phyloP scores from a whole-genome alignment of 202 grass and related monocot genomes.

The Cymbopogon flexuosus region DNA sequence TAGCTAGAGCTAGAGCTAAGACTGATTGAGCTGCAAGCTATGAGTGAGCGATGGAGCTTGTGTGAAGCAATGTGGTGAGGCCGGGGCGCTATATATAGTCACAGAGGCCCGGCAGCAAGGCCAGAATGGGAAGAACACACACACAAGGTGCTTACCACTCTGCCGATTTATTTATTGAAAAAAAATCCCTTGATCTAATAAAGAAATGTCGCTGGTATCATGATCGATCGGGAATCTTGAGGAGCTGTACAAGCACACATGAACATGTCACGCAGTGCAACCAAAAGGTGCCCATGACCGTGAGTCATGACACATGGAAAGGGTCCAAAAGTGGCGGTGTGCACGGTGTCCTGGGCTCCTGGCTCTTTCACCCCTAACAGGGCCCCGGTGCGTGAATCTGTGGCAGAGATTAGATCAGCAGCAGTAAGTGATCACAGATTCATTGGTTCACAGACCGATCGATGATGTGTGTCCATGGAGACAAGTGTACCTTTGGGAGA shows the following conservation, averaged over 20 bases:
- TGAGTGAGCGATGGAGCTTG: not conserved
- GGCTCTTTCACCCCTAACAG: not conserved
- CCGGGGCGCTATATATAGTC: constrained; percentile 33
- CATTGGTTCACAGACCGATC: not conserved
- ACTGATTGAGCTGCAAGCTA: not conserved
- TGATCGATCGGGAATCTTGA: constrained; percentile 38
- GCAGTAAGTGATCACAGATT: not conserved
- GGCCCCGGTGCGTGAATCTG: not conserved
- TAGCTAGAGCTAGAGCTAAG: constrained; percentile 8
- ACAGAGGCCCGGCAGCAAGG: not conserved
- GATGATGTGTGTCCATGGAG: not conserved
- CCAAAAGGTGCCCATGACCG: constrained; percentile 25
- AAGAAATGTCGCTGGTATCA: constrained; percentile 20
- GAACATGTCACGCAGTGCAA: not conserved
- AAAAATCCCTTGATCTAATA: not conserved
- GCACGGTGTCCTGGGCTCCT: not conserved
- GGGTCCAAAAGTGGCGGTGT: constrained; percentile 22
- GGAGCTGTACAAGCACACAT: constrained; percentile 21
- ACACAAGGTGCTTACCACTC: not conserved
- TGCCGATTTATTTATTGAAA: not conserved
- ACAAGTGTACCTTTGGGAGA: not conserved
- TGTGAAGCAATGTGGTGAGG: constrained; percentile 18
- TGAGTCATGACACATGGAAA: constrained; percentile 39
- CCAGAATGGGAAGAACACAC: constrained; percentile 26
- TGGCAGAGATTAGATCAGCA: not conserved